Evolutionary conservation across 2,329 filamentous ascomycete genomes (phyloP), one percentile per base, ranked within the genome.

Genomic region (Clonostachys sp.): DNA sequence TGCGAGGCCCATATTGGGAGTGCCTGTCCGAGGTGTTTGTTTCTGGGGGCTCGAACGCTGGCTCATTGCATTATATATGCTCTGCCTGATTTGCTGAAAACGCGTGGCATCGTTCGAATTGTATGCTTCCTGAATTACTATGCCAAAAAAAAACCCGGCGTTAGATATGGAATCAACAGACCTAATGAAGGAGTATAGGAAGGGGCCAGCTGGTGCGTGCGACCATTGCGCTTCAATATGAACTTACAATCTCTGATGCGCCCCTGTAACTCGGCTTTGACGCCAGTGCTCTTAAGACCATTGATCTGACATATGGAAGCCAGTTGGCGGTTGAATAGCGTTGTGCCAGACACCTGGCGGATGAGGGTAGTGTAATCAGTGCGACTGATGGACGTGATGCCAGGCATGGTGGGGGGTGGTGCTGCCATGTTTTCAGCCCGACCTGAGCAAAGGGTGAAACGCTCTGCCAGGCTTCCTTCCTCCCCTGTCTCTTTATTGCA

Each of bases 211-310:
- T 20, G 13, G 13, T n/a, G 36, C 14, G 36, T n/a, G 14, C 9
- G 36, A 14, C 14, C 7, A 12, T 39, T 39, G 24, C 18, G 40
- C 12, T 30, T 30, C 24, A 30, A 30, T 7, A 35, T 46, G 46
- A 36, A 82, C 88, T 68, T 75, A 97, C 94, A 80, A 50, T 81
- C 74, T 53, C 86, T 81, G 51, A 96, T 87, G 58, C 92, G 85
- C 49, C 73, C 71, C 67, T 96, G 91, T 50, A 97, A 73, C 40
- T 87, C 80, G 34, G 83, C 81, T 74, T 99, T 99, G 59, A 94
- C 86, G 17, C 94, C 94, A 30, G 86, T 88, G 51, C 89, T 86
- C 54, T 81, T 79, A 35, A 95, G 73, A 42, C 83, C 80, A 69
- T 95, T 89, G 51, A 80, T 73, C 53, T 82, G 79, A 61, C 92